A percentile compares a stretch with the other conserved stretches of the same genome.
These are phyloP conservation scores for Plectosphaerella cucumerina DNA, from an alignment of 2,329 filamentous ascomycete species.

Conservation along the genomic window DNA sequence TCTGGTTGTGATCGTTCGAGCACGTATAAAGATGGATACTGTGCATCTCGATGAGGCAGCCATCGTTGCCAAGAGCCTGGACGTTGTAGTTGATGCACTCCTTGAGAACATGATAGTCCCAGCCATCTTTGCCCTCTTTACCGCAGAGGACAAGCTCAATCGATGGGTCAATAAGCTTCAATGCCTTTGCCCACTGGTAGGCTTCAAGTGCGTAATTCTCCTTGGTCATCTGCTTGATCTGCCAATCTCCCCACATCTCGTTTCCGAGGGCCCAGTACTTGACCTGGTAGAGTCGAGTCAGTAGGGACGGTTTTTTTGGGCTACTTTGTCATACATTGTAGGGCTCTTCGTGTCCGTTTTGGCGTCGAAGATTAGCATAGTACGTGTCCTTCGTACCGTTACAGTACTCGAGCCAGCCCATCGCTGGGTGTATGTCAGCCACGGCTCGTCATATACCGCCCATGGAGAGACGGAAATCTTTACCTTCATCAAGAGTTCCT, in stretches of 20 bases:
- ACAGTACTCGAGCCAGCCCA: slow-evolving; percentile 84
- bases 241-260: slow-evolving; percentile 64
- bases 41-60: slow-evolving; percentile 68
- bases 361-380: slow-evolving; percentile 74
- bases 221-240: slow-evolving; percentile 65
- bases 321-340: slow-evolving; percentile 46
- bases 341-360: slow-evolving; percentile 71
- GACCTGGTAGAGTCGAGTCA: slow-evolving; percentile 31
- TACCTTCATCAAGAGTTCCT: not conserved
- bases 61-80: slow-evolving; percentile 26
- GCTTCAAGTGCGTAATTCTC: slow-evolving; percentile 66
- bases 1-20: slow-evolving; percentile 41
- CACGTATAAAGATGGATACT: slow-evolving; percentile 77
- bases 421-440: slow-evolving; percentile 24
- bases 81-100: slow-evolving; percentile 50
- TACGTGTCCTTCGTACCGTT: slow-evolving; percentile 74
- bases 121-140: slow-evolving; percentile 62
- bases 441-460: not conserved
- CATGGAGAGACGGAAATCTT: not conserved
- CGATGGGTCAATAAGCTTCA: slow-evolving; percentile 67
- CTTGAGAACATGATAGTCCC: slow-evolving; percentile 71
- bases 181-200: slow-evolving; percentile 67
- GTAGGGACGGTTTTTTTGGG: not conserved
- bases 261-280: slow-evolving; percentile 88
- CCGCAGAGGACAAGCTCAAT: slow-evolving; percentile 70